Percentiles rank a stretch among this genome's conserved stretches.
Conservation (phyloP, 1,284 basidiomycete species). For the Leccinum huronense region DNA sequence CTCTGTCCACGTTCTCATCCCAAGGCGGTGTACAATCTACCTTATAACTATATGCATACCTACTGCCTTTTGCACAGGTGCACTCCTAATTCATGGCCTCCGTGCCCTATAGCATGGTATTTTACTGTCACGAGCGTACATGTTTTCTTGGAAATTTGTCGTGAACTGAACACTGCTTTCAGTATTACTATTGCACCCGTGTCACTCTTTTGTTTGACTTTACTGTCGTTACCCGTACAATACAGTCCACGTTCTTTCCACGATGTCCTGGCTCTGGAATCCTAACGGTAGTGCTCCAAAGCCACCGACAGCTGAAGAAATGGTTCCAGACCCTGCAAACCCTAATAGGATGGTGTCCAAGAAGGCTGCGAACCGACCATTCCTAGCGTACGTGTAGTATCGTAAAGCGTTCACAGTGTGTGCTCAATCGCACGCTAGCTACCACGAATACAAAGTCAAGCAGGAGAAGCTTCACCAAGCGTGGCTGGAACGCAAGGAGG, state of each 20-base stretch:
- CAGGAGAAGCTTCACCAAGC: constrained; percentile 60
- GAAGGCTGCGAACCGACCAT: constrained; percentile 78
- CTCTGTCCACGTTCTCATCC: constrained; percentile 23
- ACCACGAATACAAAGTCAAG: constrained; percentile 64
- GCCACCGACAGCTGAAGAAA: constrained; percentile 26
- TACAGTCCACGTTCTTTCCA: not conserved
- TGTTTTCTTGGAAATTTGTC: constrained; percentile 1
- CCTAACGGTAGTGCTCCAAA: constrained; percentile 27
- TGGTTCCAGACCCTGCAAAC: constrained; percentile 51
- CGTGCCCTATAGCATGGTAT: constrained; percentile 29
- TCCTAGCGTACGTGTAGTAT: constrained; percentile 62
- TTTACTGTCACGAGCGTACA: constrained; percentile 14
- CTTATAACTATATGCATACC: constrained; percentile 38
- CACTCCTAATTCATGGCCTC: constrained; percentile 31
- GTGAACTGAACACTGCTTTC: not conserved
- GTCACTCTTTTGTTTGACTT: not conserved
- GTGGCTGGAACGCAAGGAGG: constrained; percentile 68
- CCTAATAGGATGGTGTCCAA: constrained; percentile 66
- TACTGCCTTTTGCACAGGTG: constrained; percentile 35
- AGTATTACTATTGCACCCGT: constrained; percentile 10
- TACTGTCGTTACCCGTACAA: not conserved
- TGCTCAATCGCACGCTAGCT: constrained; percentile 41
- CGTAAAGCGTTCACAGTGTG: constrained; percentile 1
- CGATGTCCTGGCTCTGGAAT: constrained; percentile 36
- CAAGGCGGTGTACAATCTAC: constrained; percentile 37